Conservation (phyloP, 2,329 filamentous ascomycete species). For the Ilyonectria sp. region DNA sequence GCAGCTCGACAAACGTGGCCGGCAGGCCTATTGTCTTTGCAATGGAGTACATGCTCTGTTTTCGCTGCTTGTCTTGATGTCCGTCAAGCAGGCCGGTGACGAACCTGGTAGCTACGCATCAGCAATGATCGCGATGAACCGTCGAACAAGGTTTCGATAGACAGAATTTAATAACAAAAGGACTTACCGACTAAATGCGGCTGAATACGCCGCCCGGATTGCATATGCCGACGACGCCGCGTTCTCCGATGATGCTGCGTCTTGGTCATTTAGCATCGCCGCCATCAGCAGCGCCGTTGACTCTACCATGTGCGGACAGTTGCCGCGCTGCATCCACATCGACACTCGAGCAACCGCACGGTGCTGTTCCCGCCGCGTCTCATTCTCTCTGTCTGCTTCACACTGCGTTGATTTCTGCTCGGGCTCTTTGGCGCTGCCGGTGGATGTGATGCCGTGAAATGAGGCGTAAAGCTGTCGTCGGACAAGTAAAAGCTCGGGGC, state of each 20-base stretch:
- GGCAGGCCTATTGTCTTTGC: conserved; percentile 79
- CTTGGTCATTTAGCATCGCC: conserved; percentile 76
- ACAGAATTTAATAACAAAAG: not conserved
- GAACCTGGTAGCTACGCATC: conserved; percentile 66
- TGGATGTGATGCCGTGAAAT: conserved; percentile 25
- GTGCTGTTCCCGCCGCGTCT: conserved; percentile 54
- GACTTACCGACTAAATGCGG: conserved; percentile 80
- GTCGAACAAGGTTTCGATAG: not conserved
- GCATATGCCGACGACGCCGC: conserved; percentile 69
- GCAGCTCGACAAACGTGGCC: conserved; percentile 87
- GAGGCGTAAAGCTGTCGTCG: conserved; percentile 74
- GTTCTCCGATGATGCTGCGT: conserved; percentile 48
- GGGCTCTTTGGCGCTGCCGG: conserved; percentile 10
- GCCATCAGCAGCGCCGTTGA: conserved; percentile 82
- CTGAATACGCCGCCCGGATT: conserved; percentile 78
- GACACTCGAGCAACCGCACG: conserved; percentile 71
- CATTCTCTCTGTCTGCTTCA: conserved; percentile 11
- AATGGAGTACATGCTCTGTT: conserved; percentile 80
- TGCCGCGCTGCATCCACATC: conserved; percentile 81
- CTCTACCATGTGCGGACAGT: conserved; percentile 85
- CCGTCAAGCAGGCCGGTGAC: conserved; percentile 86
- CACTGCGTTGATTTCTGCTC: conserved; percentile 10
- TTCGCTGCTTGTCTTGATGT: conserved; percentile 77
- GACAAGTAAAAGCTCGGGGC: conserved; percentile 75
- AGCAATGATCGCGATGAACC: not conserved